A percentile compares a stretch with the other conserved stretches of the same genome.
phyloP scores from a whole-genome alignment of 768 basidiomycete species.

The Strobilomyces confusus region DNA sequence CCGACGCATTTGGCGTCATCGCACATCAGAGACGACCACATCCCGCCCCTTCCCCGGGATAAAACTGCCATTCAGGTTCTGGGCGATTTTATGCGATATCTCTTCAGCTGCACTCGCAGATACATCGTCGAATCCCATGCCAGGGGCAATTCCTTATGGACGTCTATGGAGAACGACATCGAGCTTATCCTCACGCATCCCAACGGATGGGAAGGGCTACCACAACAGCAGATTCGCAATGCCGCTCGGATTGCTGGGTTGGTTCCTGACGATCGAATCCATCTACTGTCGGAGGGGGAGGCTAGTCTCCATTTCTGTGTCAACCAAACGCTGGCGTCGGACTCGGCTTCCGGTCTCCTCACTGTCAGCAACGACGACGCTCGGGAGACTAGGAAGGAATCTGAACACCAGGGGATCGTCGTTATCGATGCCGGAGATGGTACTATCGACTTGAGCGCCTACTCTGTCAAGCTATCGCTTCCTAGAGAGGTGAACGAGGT shows the following conservation, averaged over 20 bases:
- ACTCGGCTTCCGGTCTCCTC: not conserved
- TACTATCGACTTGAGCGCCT: conserved; percentile 37
- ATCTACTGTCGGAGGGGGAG: conserved; percentile 25
- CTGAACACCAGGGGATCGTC: conserved; percentile 33
- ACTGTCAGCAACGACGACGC: not conserved
- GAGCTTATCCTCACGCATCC: conserved; percentile 6
- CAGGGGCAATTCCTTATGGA: conserved; percentile 17
- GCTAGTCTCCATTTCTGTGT: conserved; percentile 37
- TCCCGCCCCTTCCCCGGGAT: conserved; percentile 19
- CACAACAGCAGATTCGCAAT: conserved; percentile 3
- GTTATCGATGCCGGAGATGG: conserved; percentile 27
- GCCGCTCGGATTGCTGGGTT: not conserved
- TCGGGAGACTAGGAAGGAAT: not conserved
- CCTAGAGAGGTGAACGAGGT: conserved; percentile 32
- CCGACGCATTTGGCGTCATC: conserved; percentile 22
- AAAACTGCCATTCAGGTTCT: conserved; percentile 21
- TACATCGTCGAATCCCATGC: conserved; percentile 26
- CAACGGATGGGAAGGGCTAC: conserved; percentile 6
- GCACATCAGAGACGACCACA: conserved; percentile 19
- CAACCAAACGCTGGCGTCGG: conserved; percentile 34
- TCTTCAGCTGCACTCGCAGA: conserved; percentile 20
- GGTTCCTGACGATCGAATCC: conserved; percentile 16
- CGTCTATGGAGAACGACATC: conserved; percentile 1
- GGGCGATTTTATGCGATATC: conserved; percentile 26
- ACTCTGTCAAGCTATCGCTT: conserved; percentile 22